Evolutionary conservation across 371 early-diverging fungal genomes (phyloP).

Genomic region (Mortierella sp.): DNA sequence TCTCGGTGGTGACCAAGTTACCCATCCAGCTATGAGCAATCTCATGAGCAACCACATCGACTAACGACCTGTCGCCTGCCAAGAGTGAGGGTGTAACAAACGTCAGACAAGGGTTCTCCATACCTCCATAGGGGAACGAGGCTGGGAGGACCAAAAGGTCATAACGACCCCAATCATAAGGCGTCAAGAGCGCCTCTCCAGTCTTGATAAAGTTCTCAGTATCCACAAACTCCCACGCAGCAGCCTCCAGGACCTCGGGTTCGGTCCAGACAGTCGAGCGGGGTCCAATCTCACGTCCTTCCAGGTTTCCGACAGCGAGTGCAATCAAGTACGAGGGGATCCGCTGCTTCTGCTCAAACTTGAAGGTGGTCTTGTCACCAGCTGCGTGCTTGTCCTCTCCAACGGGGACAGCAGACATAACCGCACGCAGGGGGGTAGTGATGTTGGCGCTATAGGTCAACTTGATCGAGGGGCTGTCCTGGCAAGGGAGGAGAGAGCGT

Average conservation of each 20-base stretch:
- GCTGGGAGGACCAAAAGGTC: constrained; percentile 87
- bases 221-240: constrained; percentile 96
- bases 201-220: constrained; percentile 90
- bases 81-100: constrained; percentile 91
- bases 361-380: constrained; percentile 65
- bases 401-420: constrained; percentile 75
- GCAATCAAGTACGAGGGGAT: constrained; percentile 96
- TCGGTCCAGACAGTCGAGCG: constrained; percentile 96
- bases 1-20: constrained; percentile 92
- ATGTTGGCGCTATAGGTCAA: constrained; percentile 90
- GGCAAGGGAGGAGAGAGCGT: constrained; percentile 91
- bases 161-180: constrained; percentile 97
- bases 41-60: constrained; percentile 98
- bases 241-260: constrained; percentile 90
- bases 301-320: constrained; percentile 91
- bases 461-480: constrained; percentile 95
- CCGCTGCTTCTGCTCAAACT: constrained; percentile 79
- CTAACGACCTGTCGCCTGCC: constrained; percentile 95
- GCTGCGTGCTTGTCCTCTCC: constrained; percentile 60
- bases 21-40: constrained; percentile 98
- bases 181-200: constrained; percentile 90
- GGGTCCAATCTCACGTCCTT: constrained; percentile 86
- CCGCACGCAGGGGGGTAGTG: constrained; percentile 75
- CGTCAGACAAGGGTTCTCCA: constrained; percentile 98
- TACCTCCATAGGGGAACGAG: constrained; percentile 96